Evolutionary conservation across 1,284 basidiomycete genomes (phyloP).

Genomic region (Termitomyces sp.): DNA sequence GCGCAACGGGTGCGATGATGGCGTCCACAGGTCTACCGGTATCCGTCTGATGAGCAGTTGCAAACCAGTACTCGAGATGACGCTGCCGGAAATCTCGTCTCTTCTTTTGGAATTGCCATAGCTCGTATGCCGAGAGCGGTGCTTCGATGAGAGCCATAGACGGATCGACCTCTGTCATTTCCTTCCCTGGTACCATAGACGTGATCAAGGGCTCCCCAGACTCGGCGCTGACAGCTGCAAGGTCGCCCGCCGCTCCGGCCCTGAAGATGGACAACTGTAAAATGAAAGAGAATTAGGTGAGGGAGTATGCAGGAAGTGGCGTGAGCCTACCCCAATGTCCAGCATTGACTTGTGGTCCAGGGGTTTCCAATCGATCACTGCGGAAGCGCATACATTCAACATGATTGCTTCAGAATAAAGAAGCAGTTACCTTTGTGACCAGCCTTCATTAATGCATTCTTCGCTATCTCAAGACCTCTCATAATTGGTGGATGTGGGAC

Average conservation of each 20-base stretch:
- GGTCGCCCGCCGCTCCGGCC: conserved; percentile 42
- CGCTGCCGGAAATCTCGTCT: conserved; percentile 40
- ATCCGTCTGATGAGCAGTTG: conserved; percentile 39
- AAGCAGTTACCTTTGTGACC: conserved; percentile 56
- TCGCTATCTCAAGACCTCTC: conserved; percentile 56
- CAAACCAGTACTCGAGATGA: conserved; percentile 56
- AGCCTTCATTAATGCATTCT: conserved; percentile 52
- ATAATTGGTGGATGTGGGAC: conserved; percentile 69
- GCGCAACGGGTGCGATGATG: conserved; percentile 51
- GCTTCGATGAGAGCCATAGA: conserved; percentile 8
- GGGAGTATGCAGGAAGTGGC: neutral
- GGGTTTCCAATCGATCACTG: conserved; percentile 26
- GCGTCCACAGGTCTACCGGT: conserved; percentile 65
- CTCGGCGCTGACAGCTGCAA: conserved; percentile 29
- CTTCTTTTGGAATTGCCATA: conserved; percentile 53
- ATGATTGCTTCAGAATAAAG: neutral
- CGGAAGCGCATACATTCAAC: conserved; percentile 15
- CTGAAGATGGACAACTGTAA: conserved; percentile 27
- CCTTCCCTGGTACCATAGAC: conserved; percentile 37
- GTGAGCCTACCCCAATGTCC: conserved; percentile 17
- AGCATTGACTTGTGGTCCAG: conserved; percentile 21
- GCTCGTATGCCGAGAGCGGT: conserved; percentile 34
- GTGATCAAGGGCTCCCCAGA: conserved; percentile 48
- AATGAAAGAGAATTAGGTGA: neutral
- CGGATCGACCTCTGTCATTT: conserved; percentile 18